A percentile compares a stretch with the other conserved stretches of the same genome.
Conservation (phyloP, 305 asterid species). For the Plantago coronopus region DNA sequence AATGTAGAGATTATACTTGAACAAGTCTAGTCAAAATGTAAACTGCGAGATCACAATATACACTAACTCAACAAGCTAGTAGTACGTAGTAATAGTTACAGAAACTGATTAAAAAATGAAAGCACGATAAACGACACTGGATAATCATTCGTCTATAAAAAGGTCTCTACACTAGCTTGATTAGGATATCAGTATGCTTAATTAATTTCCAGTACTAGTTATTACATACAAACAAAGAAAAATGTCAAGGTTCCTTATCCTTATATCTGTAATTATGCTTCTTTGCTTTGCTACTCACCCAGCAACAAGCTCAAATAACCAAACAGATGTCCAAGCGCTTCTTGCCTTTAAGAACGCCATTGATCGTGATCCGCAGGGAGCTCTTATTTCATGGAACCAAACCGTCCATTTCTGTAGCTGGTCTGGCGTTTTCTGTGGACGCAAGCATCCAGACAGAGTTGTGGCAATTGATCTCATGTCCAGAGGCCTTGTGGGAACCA, state of each 20-base stretch:
- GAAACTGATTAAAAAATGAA: too few relatives aligned
- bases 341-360: constrained; percentile 26
- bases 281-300: neutral
- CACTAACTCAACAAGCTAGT: too few relatives aligned
- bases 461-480: constrained; percentile 17
- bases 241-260: neutral
- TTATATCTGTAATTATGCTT: neutral
- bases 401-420: constrained; percentile 23
- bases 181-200: too few relatives aligned
- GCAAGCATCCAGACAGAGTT: constrained; percentile 23
- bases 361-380: constrained; percentile 18
- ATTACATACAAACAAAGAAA: neutral
- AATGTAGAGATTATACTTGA: too few relatives aligned
- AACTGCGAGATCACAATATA: too few relatives aligned
- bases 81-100: too few relatives aligned
- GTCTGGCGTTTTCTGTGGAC: constrained; percentile 25
- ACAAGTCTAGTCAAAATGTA: too few relatives aligned
- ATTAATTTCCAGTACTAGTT: too few relatives aligned
- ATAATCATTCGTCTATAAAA: too few relatives aligned
- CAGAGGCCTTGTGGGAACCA: constrained; percentile 23
- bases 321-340: constrained; percentile 18
- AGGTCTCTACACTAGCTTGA: too few relatives aligned
- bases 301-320: neutral
- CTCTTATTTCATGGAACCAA: constrained; percentile 26
- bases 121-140: too few relatives aligned